Evolutionary conservation across 441 rosid genomes (phyloP).

Genomic region (Eutrema salsugineum): DNA sequence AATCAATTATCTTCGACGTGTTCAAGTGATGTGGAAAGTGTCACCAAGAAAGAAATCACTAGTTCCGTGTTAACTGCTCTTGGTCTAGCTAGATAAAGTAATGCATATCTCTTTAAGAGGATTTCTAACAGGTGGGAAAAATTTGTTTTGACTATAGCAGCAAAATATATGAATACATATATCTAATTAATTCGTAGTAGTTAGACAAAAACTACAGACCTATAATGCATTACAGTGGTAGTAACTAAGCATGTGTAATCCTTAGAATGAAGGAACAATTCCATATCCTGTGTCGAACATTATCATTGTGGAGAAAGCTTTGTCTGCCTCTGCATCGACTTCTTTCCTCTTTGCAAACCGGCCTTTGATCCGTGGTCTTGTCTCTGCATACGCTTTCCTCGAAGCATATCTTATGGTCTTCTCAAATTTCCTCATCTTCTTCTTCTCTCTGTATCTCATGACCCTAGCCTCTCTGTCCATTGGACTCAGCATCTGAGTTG

Average conservation of each 20-base stretch:
- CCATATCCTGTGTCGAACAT: constrained; percentile 54
- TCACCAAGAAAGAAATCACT: neutral
- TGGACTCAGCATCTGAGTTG: constrained; percentile 56
- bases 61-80: neutral
- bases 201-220: constrained; percentile 11
- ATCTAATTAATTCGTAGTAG: neutral
- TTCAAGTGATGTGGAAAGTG: neutral
- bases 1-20: neutral
- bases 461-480: constrained; percentile 92
- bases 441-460: constrained; percentile 90
- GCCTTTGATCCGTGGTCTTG: constrained; percentile 92
- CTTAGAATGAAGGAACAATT: constrained; percentile 59
- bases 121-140: neutral
- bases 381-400: constrained; percentile 94
- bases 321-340: constrained; percentile 56
- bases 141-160: neutral
- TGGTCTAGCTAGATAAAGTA: neutral
- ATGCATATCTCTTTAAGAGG: neutral
- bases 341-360: constrained; percentile 81
- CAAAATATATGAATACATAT: neutral
- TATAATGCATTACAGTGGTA: neutral
- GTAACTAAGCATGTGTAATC: constrained; percentile 32
- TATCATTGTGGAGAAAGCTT: constrained; percentile 47
- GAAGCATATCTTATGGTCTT: constrained; percentile 97
- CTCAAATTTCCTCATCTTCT: constrained; percentile 83